phyloP scores from a whole-genome alignment of 441 rosid species.

The Populus trichocarpa region DNA sequence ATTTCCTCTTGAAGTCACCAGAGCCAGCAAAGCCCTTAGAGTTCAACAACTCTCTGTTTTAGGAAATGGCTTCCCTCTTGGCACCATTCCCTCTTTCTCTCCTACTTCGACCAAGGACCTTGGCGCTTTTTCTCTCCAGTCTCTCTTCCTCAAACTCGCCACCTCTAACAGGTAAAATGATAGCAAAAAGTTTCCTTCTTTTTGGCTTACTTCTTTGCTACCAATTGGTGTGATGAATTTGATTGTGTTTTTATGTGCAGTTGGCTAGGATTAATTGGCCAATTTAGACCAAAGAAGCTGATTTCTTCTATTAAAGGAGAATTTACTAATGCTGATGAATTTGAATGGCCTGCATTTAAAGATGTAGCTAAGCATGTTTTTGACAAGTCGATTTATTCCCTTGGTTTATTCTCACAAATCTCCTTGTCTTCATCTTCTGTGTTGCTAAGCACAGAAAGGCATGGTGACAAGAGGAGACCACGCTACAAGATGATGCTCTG shows the following conservation, averaged over 20 bases:
- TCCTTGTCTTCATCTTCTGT: constrained; percentile 47
- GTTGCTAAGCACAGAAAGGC: constrained; percentile 50
- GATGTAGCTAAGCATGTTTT: constrained; percentile 58
- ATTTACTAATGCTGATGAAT: constrained; percentile 42
- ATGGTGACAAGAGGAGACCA: constrained; percentile 46
- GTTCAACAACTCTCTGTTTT: constrained; percentile 79
- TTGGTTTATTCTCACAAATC: constrained; percentile 58
- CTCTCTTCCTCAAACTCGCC: constrained; percentile 55
- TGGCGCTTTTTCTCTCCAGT: constrained; percentile 68
- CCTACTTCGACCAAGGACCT: constrained; percentile 46
- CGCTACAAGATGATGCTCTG: constrained; percentile 64
- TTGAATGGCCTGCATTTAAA: constrained; percentile 44
- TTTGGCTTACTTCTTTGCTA: background rate
- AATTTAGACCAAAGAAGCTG: constrained; percentile 68
- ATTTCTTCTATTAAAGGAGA: constrained; percentile 56
- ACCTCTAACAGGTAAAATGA: constrained; percentile 45
- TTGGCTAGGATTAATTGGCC: constrained; percentile 78
- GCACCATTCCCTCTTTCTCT: constrained; percentile 64
- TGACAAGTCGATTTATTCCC: constrained; percentile 65
- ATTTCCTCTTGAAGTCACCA: constrained; percentile 55
- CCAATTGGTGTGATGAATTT: background rate
- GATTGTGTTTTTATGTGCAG: constrained; percentile 25
- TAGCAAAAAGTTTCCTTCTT: background rate
- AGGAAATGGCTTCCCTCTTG: constrained; percentile 66
- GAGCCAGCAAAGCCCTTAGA: constrained; percentile 69